These are phyloP conservation scores for Echria macrotheca DNA, from an alignment of 495 filamentous ascomycete genomes.

Conservation along the genomic window DNA sequence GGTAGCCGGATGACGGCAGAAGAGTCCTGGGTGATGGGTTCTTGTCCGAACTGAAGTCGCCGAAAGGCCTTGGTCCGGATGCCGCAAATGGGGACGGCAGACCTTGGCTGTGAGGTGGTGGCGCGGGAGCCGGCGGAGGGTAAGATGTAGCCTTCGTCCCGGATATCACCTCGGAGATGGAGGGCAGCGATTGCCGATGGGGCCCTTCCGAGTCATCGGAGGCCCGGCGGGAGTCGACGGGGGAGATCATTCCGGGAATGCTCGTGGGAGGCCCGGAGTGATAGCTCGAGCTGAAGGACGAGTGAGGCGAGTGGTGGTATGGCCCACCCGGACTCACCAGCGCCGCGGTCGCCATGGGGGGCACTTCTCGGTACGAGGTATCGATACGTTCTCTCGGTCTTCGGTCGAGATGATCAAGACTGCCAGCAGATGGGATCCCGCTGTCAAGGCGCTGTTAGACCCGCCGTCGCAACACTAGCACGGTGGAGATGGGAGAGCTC, in stretches of 20 bases:
- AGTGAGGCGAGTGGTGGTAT: constrained; percentile 35
- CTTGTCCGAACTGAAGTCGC: constrained; percentile 25
- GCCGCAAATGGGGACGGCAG: constrained; percentile 32
- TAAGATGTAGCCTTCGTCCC: constrained; percentile 32
- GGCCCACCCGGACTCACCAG: constrained; percentile 42
- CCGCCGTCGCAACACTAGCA: background rate
- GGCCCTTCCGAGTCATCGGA: constrained; percentile 35
- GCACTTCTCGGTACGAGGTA: constrained; percentile 32
- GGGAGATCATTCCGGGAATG: constrained; percentile 42
- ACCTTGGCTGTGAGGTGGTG: constrained; percentile 17
- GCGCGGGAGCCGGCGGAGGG: constrained; percentile 29
- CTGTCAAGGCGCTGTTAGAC: constrained; percentile 19
- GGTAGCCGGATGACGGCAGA: constrained; percentile 24
- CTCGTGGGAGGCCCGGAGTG: constrained; percentile 28
- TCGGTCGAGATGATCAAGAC: constrained; percentile 29
- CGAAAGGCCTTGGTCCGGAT: constrained; percentile 21
- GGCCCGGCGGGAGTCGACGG: constrained; percentile 37
- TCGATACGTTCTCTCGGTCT: constrained; percentile 32
- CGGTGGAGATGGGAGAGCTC: background rate
- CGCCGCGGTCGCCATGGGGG: constrained; percentile 44
- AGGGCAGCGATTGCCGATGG: constrained; percentile 45
- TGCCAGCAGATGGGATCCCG: constrained; percentile 27
- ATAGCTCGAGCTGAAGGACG: constrained; percentile 33
- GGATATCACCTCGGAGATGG: constrained; percentile 44
- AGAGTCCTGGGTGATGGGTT: constrained; percentile 31